Evolutionary conservation across 1,284 basidiomycete species (phyloP).

Genomic region (Anthracocystis setariae): DNA sequence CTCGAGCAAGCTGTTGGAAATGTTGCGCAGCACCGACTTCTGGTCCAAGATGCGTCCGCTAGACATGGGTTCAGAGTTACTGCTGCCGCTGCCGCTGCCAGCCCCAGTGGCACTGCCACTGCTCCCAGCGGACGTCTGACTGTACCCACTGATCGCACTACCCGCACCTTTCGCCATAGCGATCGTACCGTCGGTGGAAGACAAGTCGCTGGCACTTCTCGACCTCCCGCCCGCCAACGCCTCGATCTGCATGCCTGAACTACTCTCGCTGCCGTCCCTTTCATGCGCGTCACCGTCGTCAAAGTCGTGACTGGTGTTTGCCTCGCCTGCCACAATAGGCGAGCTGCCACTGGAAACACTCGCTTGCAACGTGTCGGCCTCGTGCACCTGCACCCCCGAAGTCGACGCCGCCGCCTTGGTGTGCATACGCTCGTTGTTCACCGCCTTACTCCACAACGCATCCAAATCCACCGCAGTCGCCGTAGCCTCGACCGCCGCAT

Average conservation of each 20-base stretch:
- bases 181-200: conserved; percentile 22
- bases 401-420: conserved; percentile 8
- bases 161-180: conserved; percentile 8
- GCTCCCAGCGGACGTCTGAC: conserved; percentile 13
- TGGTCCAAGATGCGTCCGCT: conserved; percentile 25
- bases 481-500: conserved; percentile 42
- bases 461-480: conserved; percentile 50
- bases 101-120: conserved; percentile 5
- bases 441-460: conserved; percentile 56
- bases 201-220: conserved; percentile 46
- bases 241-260: conserved; percentile 24
- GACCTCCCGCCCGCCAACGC: conserved; percentile 15
- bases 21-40: conserved; percentile 45
- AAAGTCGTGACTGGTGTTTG: conserved; percentile 38
- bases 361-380: conserved; percentile 8
- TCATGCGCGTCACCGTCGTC: conserved; percentile 26
- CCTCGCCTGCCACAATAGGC: conserved; percentile 12
- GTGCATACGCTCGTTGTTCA: conserved; percentile 49
- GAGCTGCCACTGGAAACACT: conserved; percentile 25
- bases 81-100: conserved; percentile 11
- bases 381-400: background rate
- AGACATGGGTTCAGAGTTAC: conserved; percentile 6
- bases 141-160: conserved; percentile 5
- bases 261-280: conserved; percentile 33
- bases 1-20: conserved; percentile 57